Conservation (phyloP, 108 stramenopile species). For the Pseudonitzschia multiseries region DNA sequence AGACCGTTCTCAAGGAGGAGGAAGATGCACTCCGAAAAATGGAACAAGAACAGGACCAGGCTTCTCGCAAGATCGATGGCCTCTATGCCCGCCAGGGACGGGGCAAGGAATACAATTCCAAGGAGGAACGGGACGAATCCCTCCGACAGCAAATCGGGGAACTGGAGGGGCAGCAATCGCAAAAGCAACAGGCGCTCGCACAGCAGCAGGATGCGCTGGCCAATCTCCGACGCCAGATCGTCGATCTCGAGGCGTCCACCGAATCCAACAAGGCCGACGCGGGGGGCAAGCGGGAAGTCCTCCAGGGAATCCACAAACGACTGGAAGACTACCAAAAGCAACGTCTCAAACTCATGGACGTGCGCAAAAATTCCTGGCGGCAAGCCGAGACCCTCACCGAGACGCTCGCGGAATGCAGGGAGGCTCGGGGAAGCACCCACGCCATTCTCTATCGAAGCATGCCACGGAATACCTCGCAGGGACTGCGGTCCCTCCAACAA, state of each 20-base stretch:
- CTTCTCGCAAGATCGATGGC: slow-evolving; percentile 62
- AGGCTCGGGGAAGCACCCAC: slow-evolving; percentile 49
- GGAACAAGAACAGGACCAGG: slow-evolving; percentile 64
- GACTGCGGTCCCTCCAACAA: slow-evolving; percentile 73
- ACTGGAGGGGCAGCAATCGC: slow-evolving; percentile 50
- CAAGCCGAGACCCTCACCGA: slow-evolving; percentile 63
- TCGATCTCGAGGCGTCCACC: slow-evolving; percentile 35
- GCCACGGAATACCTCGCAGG: slow-evolving; percentile 87
- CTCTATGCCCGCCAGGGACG: slow-evolving; percentile 94
- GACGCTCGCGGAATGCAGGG: slow-evolving; percentile 64
- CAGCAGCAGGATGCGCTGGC: slow-evolving; percentile 64
- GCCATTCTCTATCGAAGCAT: slow-evolving; percentile 73
- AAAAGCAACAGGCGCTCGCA: slow-evolving; percentile 57
- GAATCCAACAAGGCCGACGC: slow-evolving; percentile 51
- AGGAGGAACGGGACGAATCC: slow-evolving; percentile 81
- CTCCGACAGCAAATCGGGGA: slow-evolving; percentile 68
- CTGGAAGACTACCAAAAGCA: slow-evolving; percentile 64
- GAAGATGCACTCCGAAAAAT: slow-evolving; percentile 42
- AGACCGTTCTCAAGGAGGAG: slow-evolving; percentile 71
- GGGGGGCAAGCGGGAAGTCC: slow-evolving; percentile 39
- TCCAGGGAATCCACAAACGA: slow-evolving; percentile 55
- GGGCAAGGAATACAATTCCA: slow-evolving; percentile 80
- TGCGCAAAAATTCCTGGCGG: slow-evolving; percentile 77
- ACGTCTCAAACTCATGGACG: slow-evolving; percentile 70
- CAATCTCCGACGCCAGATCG: slow-evolving; percentile 49